Evolutionary conservation across 441 rosid genomes (phyloP), one percentile per base, ranked within the genome.

Genomic region (Pelargonium cotyledonis): DNA sequence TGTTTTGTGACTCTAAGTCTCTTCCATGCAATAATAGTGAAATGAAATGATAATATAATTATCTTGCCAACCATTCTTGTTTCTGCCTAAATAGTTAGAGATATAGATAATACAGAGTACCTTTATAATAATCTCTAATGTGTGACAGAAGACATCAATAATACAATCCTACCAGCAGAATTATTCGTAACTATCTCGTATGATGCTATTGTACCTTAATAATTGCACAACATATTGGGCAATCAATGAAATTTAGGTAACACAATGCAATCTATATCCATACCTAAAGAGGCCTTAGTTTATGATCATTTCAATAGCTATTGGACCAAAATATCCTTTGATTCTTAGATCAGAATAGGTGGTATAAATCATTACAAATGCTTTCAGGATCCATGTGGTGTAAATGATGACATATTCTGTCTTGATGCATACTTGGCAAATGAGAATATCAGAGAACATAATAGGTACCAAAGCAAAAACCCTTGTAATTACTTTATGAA

Each of bases 341-440:
- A 44, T 44, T 44, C 49, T 44, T 44, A 44, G 11, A 44, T 51
- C 18, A 51, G 58, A 51, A 51, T 51, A n/a, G n/a, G 58, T 51
- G 18, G 58, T 51, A 15, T 14, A 18, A 51, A 51, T n/a, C 58
- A 51, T 51, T 16, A 51, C 8, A 63, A 5, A 19, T 26, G n/a
- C 43, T 26, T 69, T 18, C 8, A 26, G 61, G 60, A 44, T 44
- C 66, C 61, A 63, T 47, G 65, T 16, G 35, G 19, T 16, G 31
- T 47, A 63, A 47, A 26, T 31, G 3, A 31, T 11, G 68, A 16
- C n/a, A 29, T 6, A 63, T 35, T 12, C 16, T 31, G 12, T 49
- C 10, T 14, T 5, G 41, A 43, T 53, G 44, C 44, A 5, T 8
- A 18, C 21, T 41, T 19, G 40, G 41, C 57, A 65, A 65, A 65